Evolutionary conservation across 2,329 filamentous ascomycete genomes (phyloP), one percentile per base, ranked within the genome.

Genomic region (Westerdykella ornata): DNA sequence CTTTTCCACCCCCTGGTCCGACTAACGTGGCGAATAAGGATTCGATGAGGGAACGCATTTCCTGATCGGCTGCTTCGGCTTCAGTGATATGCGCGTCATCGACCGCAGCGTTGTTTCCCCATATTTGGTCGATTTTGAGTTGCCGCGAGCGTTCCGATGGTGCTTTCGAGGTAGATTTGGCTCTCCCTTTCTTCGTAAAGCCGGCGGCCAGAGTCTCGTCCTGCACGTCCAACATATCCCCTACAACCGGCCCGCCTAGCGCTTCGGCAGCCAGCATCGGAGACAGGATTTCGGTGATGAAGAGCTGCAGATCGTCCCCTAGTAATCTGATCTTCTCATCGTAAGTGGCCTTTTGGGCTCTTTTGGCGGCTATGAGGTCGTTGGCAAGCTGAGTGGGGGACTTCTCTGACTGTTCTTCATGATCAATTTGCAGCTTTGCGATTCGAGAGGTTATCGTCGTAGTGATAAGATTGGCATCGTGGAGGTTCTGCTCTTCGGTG

Each of bases 201-300:
- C 75, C 75, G 18, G 68, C 68, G 39, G 70, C 70, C 31, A 77
- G 63, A 6, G 63, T 70, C 11, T 68, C 76, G 34, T 83, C 75
- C 7, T 71, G 75, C 53, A 70, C 81, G 67, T 84, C 79, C 57
- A 84, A 72, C 52, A 82, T 72, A 50, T 87, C 83, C 3, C 88
- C 85, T 1, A 89, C 85, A 9, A 88, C 82, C 0, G 88, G 87
- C 0, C 88, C 87, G 6, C 88, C 88, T 1, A 89, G 73, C 56
- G 88, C 85, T 67, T 94, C 88, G 1, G 85, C 85, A 5, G 86
- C 87, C 33, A 94, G 72, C 79, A 90, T 85, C 3, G 77, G 68
- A 1, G 84, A 84, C 1, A 94, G 73, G 31, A 79, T 75, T 33
- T 78, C 69, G 46, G 85, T 78, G 43, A 90, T 81, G 56, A 94